phyloP scores from a whole-genome alignment of 306 rosid species.

The Quillaja saponaria region DNA sequence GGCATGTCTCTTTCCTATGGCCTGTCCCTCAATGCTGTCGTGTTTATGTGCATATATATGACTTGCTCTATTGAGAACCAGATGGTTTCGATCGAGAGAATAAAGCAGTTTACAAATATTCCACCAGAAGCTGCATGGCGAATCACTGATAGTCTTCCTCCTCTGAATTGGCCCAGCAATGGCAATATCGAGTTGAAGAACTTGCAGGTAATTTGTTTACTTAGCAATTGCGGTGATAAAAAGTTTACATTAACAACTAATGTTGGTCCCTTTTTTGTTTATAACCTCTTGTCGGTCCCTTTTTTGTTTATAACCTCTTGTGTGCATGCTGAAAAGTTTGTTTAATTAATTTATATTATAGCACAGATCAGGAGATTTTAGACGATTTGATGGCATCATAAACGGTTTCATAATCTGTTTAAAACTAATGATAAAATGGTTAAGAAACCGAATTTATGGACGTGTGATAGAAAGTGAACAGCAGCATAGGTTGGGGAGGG shows the following conservation, averaged over 20 bases:
- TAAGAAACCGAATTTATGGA: too few species aligned
- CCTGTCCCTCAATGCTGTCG: constrained; percentile 57
- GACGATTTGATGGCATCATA: too few species aligned
- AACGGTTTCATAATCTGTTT: too few species aligned
- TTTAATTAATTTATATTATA: too few species aligned
- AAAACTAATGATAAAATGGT: too few species aligned
- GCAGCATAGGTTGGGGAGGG: too few species aligned
- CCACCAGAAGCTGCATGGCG: constrained; percentile 81
- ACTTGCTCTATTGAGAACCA: constrained; percentile 72
- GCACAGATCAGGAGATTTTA: too few species aligned
- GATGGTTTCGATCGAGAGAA: constrained; percentile 88
- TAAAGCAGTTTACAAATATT: constrained; percentile 65
- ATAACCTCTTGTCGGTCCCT: too few species aligned
- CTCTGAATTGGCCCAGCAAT: constrained; percentile 69
- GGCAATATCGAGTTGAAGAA: constrained; percentile 64
- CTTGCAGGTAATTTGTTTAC: constrained; percentile 55
- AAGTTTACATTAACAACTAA: background rate
- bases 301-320: too few species aligned
- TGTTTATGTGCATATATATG: constrained; percentile 58
- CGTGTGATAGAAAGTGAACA: too few species aligned
- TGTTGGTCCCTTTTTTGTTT: too few species aligned
- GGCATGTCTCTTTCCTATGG: constrained; percentile 89
- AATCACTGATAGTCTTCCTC: constrained; percentile 54
- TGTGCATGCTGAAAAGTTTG: too few species aligned
- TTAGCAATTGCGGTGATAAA: background rate